Conservation (phyloP, 1,284 basidiomycete species). For the Ustilago cynodontis region DNA sequence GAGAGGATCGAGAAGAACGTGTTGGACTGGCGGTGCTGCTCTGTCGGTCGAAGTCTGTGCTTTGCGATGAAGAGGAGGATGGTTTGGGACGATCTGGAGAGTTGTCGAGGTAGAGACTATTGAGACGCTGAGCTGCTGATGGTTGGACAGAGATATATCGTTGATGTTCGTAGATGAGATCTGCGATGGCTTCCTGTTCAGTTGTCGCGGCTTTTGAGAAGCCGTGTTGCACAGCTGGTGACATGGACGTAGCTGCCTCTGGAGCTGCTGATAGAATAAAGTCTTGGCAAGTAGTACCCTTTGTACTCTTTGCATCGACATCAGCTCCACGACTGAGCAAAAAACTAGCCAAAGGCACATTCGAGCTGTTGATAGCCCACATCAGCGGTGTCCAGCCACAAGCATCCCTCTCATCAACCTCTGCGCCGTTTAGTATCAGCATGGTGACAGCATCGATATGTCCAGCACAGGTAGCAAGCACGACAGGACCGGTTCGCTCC, state of each 20-base stretch:
- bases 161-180: conserved; percentile 62
- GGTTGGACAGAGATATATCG: conserved; percentile 41
- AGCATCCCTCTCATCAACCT: conserved; percentile 60
- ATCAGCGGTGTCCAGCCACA: conserved; percentile 94
- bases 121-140: conserved; percentile 43
- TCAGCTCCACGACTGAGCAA: conserved; percentile 84
- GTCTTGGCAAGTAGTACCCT: conserved; percentile 62
- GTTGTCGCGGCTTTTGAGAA: conserved; percentile 14
- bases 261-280: conserved; percentile 61
- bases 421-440: conserved; percentile 55
- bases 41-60: conserved; percentile 8
- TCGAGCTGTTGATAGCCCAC: conserved; percentile 87
- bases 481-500: conserved; percentile 57
- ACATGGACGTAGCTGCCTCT: conserved; percentile 21
- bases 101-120: conserved; percentile 33
- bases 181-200: conserved; percentile 58
- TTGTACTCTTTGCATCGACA: conserved; percentile 54
- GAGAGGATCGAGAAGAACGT: conserved; percentile 6
- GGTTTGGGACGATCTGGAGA: conserved; percentile 22
- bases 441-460: conserved; percentile 62
- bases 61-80: background rate
- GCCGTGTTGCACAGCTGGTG: background rate
- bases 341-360: conserved; percentile 90
- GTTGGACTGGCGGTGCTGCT: conserved; percentile 24
- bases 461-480: conserved; percentile 58